Conservation (phyloP, 176 grass and related monocot species). For the Zea luxurians region DNA sequence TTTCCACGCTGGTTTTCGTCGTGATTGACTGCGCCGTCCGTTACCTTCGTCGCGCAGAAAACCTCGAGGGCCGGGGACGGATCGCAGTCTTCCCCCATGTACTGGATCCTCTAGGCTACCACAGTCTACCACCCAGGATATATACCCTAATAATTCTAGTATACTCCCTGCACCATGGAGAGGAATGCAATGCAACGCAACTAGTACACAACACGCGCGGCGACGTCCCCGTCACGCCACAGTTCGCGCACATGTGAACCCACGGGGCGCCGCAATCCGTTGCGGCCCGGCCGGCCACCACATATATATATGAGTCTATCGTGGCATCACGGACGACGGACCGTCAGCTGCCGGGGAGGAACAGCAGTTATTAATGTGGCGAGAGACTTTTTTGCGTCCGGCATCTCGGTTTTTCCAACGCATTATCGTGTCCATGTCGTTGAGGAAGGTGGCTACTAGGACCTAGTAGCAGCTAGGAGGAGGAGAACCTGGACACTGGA, state of each 20-base stretch:
- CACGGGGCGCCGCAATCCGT: slow-evolving; percentile 38
- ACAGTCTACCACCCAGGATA: too few species aligned
- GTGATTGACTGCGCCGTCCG: neutral
- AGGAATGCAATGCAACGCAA: too few species aligned
- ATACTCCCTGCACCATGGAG: too few species aligned
- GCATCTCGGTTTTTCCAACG: neutral
- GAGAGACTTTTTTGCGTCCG: neutral
- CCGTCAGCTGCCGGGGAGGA: neutral
- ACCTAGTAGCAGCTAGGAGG: neutral
- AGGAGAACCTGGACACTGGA: neutral
- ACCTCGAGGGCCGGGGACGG: neutral
- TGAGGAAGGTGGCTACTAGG: neutral
- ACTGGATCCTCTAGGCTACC: too few species aligned
- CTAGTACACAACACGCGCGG: too few species aligned
- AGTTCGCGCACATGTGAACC: slow-evolving; percentile 42
- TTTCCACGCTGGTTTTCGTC: neutral
- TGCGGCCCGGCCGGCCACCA: slow-evolving; percentile 5
- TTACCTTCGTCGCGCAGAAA: neutral
- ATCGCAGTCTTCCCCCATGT: too few species aligned
- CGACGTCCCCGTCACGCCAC: neutral
- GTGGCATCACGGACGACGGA: neutral
- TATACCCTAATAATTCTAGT: too few species aligned
- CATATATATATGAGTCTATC: neutral
- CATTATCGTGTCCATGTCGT: neutral
- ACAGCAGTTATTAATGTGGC: slow-evolving; percentile 30